Percentiles rank a stretch among this genome's conserved stretches.
Evolutionary conservation across 192 early-diverging fungal species (phyloP).

Genomic region (Linnemannia hyalina): DNA sequence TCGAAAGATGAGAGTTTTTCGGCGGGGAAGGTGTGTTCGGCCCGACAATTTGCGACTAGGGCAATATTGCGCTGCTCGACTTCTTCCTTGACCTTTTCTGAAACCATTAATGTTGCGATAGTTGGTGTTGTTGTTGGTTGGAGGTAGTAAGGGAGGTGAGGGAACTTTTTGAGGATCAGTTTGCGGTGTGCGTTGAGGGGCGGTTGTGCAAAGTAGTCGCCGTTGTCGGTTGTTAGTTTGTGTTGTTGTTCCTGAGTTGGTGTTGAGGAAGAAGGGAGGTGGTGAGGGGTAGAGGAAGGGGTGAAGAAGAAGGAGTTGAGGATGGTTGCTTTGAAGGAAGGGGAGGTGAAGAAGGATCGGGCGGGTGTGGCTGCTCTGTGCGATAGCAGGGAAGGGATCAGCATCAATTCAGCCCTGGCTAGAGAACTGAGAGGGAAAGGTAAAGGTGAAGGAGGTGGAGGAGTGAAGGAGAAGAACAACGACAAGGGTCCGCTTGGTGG

Average conservation of each 20-base stretch:
- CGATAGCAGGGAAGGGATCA: neutral
- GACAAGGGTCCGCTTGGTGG: too few species aligned
- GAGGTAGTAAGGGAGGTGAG: neutral
- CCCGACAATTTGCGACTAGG: constrained; percentile 22
- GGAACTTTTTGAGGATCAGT: constrained; percentile 10
- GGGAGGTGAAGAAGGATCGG: neutral
- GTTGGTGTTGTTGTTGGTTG: neutral
- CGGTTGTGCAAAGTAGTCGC: neutral
- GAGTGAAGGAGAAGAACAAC: too few species aligned
- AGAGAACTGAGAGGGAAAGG: neutral
- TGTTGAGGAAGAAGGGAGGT: neutral
- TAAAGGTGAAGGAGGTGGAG: neutral
- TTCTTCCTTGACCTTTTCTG: constrained; percentile 7
- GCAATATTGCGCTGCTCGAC: constrained; percentile 31
- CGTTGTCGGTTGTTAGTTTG: neutral
- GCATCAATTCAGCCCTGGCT: neutral
- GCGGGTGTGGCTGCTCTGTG: neutral
- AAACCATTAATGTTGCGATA: neutral
- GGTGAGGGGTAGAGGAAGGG: neutral
- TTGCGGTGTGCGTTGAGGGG: neutral
- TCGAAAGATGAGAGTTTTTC: constrained; percentile 82
- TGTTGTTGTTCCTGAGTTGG: too few species aligned
- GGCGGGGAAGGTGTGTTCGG: constrained; percentile 21
- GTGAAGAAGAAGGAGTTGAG: constrained; percentile 3
- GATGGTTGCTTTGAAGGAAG: neutral